Conservation (phyloP, 805 yeast species). For the Grigorovia yakushimaensis region DNA sequence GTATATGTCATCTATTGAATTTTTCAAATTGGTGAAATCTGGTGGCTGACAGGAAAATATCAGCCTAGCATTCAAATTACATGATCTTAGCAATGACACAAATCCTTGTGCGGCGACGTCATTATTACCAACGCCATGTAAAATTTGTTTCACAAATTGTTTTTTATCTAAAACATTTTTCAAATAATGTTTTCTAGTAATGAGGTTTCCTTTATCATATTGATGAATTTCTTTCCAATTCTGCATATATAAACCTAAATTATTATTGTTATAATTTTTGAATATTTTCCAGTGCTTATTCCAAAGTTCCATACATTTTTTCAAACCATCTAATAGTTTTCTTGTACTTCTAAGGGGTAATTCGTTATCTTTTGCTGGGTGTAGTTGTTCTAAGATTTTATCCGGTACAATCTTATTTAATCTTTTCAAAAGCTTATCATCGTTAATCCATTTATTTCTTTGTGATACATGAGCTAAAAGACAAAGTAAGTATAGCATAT, state of each 20-base stretch:
- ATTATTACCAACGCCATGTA: constrained; percentile 51
- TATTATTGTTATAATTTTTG: constrained; percentile 22
- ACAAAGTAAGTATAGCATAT: constrained; percentile 45
- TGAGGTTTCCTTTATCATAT: neutral
- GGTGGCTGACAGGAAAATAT: constrained; percentile 86
- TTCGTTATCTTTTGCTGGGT: constrained; percentile 34
- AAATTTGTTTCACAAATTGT: constrained; percentile 37
- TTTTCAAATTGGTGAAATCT: constrained; percentile 48
- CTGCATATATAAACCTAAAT: constrained; percentile 31
- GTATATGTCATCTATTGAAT: neutral
- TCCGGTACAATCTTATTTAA: constrained; percentile 42
- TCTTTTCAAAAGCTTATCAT: constrained; percentile 30
- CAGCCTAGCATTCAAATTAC: constrained; percentile 63
- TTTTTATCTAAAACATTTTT: constrained; percentile 26
- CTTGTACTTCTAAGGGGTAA: constrained; percentile 42
- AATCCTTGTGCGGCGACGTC: constrained; percentile 85
- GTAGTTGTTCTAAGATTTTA: constrained; percentile 37
- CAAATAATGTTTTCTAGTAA: constrained; percentile 10
- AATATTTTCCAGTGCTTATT: constrained; percentile 41
- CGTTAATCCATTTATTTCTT: constrained; percentile 69
- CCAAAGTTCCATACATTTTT: constrained; percentile 59
- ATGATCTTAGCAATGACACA: constrained; percentile 60
- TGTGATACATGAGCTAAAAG: constrained; percentile 58
- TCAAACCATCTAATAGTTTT: constrained; percentile 66
- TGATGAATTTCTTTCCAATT: constrained; percentile 39